Percentiles rank a stretch among this genome's conserved stretches.
phyloP scores from a whole-genome alignment of 2,329 filamentous ascomycete species.

The Fonsecaea erecta region DNA sequence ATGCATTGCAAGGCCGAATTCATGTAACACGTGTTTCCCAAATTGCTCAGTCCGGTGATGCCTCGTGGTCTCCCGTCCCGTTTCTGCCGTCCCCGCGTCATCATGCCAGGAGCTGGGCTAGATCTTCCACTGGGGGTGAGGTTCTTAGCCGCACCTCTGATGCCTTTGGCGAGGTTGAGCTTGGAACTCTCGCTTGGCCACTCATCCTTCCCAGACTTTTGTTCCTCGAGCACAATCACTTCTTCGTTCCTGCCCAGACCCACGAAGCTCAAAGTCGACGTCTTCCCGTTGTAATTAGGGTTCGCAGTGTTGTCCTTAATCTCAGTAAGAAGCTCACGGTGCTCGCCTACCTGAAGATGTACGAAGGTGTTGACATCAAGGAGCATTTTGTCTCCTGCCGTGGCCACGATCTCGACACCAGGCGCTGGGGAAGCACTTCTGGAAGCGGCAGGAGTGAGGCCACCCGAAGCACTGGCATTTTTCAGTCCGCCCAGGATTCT shows the following conservation, averaged over 20 bases:
- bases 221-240: constrained; percentile 82
- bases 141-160: constrained; percentile 48
- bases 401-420: constrained; percentile 48
- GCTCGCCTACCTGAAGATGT: constrained; percentile 63
- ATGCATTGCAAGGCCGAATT: constrained; percentile 96
- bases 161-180: constrained; percentile 23
- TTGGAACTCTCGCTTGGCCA: constrained; percentile 30
- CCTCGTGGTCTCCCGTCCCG: constrained; percentile 73
- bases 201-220: constrained; percentile 48
- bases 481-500: constrained; percentile 55
- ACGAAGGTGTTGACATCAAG: constrained; percentile 68
- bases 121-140: constrained; percentile 64
- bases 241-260: constrained; percentile 74
- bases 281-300: constrained; percentile 74
- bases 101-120: constrained; percentile 66
- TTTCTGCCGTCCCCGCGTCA: constrained; percentile 73
- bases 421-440: constrained; percentile 52
- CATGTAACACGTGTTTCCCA: constrained; percentile 99
- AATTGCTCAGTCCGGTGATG: constrained; percentile 80
- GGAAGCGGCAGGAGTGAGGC: constrained; percentile 51
- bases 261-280: constrained; percentile 65
- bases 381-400: constrained; percentile 57
- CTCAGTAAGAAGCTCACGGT: constrained; percentile 65
- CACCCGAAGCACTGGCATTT: constrained; percentile 51
- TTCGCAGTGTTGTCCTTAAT: constrained; percentile 73